These are phyloP conservation scores for Jaltomata sinuosa DNA, from an alignment of 257 asterid genomes.

Conservation along the genomic window DNA sequence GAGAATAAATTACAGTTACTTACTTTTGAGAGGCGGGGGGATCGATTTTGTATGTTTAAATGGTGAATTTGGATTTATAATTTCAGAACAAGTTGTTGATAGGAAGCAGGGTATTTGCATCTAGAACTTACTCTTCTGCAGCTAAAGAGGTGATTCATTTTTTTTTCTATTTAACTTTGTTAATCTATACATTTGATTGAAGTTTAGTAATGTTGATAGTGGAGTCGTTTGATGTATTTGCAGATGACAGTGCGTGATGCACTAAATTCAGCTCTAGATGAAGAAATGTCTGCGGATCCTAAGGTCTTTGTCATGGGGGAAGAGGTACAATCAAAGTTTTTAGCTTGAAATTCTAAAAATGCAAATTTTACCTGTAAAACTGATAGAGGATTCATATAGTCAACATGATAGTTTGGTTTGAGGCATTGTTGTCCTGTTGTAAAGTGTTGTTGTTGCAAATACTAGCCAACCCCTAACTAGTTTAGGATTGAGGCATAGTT, in stretches of 20 bases:
- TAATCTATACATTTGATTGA: not conserved
- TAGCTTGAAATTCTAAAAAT: not conserved
- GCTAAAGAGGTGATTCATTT: conserved; percentile 44
- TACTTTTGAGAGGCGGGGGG: no score
- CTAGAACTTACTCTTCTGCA: conserved; percentile 59
- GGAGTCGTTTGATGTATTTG: not conserved
- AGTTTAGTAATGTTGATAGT: not conserved
- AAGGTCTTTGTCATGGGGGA: conserved; percentile 88
- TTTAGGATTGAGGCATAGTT: not conserved
- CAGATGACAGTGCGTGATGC: conserved; percentile 98
- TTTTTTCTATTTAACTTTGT: not conserved
- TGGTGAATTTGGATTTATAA: not conserved
- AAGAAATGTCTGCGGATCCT: conserved; percentile 97
- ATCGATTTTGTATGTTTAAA: not conserved
- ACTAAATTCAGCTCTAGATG: conserved; percentile 84
- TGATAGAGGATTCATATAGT: not conserved
- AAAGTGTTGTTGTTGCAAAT: not conserved
- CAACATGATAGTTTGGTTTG: not conserved
- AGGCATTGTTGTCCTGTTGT: not conserved
- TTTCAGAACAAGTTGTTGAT: not conserved
- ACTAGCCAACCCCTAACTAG: not conserved
- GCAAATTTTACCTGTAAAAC: not conserved
- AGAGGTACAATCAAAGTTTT: conserved; percentile 44
- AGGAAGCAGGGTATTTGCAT: conserved; percentile 45
- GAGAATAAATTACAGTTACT: not conserved